Evolutionary conservation across 2,329 filamentous ascomycete genomes (phyloP), one percentile per base, ranked within the genome.

Genomic region (Pestalotiopsis sp.): DNA sequence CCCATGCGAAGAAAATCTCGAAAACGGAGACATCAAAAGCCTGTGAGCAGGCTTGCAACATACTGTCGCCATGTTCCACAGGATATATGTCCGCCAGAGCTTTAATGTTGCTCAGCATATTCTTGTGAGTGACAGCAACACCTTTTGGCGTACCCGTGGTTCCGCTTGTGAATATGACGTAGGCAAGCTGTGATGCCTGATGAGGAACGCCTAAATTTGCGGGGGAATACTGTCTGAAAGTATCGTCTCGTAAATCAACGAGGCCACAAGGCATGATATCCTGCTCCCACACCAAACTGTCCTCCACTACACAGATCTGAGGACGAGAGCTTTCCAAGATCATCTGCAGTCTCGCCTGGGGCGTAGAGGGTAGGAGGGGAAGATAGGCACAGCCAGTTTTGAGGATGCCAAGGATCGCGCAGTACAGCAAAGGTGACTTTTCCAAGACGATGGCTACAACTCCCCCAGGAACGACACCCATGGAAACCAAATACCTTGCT

Each of bases 21-120:
- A 97, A 97, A 0, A 97, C 92, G 0, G 94, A 97, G 2, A 97
- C 90, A 75, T 97, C 93, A 76, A 97, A 97, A 0, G 91, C 92
- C 75, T 94, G 92, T 0, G 93, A 95, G 75, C 92, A 97, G 2
- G 92, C 89, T 78, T 97, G 94, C 0, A 97, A 83, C 39, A 97
- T 83, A n/a, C 90, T 87, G 0, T 90, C 87, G 1, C 79, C 73
- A 1, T 74, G 74, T 0, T 80, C 76, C 0, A 82, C 81, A 0
- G 92, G 92, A 75, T 97, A 97, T 0, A 93, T 81, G 2, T 84
- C 81, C 2, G 86, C 84, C 6, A 97, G 83, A 11, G 88, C 84
- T 20, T 88, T 83, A n/a, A 97, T 83, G 72, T 97, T 95, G 77
- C 91, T 92, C 67, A 91, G 83, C 57, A 97, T 86, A 73, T 94